These are phyloP conservation scores for Suillus alpinus DNA, from an alignment of 768 basidiomycete species.

Conservation along the genomic window DNA sequence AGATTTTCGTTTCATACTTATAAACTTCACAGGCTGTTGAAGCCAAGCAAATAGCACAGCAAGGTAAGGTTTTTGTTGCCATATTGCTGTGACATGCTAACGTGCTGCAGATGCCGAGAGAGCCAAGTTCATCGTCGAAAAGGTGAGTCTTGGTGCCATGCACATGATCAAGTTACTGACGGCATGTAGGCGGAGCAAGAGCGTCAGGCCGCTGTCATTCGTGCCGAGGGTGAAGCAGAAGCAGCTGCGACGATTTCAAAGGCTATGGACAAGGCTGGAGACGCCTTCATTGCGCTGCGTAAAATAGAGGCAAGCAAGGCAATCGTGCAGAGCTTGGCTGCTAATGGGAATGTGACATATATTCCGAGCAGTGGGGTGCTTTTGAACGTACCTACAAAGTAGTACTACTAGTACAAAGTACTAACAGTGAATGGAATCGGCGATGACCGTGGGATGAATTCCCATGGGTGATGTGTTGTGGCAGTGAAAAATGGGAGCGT, in stretches of 20 bases:
- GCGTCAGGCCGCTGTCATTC: conserved; percentile 94
- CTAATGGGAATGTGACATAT: conserved; percentile 85
- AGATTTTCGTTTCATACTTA: conserved; percentile 5
- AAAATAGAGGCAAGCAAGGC: conserved; percentile 99
- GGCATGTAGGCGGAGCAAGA: conserved; percentile 92
- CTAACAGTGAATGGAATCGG: conserved; percentile 8
- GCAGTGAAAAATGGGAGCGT: conserved; percentile 16
- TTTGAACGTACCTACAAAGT: conserved; percentile 70
- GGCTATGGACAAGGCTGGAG: conserved; percentile 91
- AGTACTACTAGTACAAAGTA: conserved; percentile 2
- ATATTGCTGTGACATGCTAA: conserved; percentile 7
- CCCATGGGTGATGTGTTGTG: conserved; percentile 21
- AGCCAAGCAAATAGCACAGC: conserved; percentile 99
- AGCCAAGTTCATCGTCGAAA: conserved; percentile 98
- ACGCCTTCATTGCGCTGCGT: conserved; percentile 91
- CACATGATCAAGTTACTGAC: conserved; percentile 16
- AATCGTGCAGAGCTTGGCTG: conserved; percentile 81
- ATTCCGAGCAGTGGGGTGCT: conserved; percentile 82
- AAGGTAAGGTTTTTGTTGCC: conserved; percentile 53
- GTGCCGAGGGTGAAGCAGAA: conserved; percentile 98
- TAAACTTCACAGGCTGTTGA: conserved; percentile 73
- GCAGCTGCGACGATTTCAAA: conserved; percentile 91
- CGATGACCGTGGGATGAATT: conserved; percentile 18
- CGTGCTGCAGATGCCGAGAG: conserved; percentile 82
- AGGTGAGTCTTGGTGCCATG: conserved; percentile 48